These are phyloP conservation scores for Pelargonium fulgidum DNA, from an alignment of 441 rosid genomes.

Conservation along the genomic window DNA sequence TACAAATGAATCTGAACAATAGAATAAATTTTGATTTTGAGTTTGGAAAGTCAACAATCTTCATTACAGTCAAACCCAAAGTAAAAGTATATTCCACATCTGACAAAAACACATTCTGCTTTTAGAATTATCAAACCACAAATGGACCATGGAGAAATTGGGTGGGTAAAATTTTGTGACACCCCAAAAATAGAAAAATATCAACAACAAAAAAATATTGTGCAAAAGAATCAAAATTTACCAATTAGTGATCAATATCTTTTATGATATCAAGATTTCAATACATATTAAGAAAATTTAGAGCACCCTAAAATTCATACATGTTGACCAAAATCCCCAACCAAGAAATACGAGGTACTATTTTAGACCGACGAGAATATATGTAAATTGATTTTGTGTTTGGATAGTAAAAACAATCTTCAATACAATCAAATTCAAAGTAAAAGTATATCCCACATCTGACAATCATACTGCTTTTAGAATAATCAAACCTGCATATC, in stretches of 20 bases:
- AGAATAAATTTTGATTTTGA: background rate
- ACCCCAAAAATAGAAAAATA: constrained; percentile 3
- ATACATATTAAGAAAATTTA: background rate
- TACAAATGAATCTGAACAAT: too few species aligned
- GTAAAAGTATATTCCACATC: background rate
- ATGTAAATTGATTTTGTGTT: background rate
- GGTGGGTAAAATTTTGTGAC: background rate
- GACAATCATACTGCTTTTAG: background rate
- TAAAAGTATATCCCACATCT: background rate
- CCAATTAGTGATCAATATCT: background rate
- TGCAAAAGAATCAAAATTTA: background rate
- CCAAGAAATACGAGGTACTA: background rate
- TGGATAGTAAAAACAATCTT: background rate
- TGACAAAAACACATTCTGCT: background rate
- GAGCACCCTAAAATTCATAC: background rate
- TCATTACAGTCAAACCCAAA: background rate
- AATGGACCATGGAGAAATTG: background rate
- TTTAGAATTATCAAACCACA: background rate
- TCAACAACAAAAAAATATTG: background rate
- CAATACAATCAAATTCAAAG: background rate
- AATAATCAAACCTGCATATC: background rate
- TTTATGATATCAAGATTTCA: background rate
- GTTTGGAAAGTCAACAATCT: background rate
- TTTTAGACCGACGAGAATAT: background rate
- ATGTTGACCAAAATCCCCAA: background rate